Percentiles rank a stretch among this genome's conserved stretches.
Conservation (phyloP, 176 grass and related monocot genomes). For the Calamus simplicifolius region DNA sequence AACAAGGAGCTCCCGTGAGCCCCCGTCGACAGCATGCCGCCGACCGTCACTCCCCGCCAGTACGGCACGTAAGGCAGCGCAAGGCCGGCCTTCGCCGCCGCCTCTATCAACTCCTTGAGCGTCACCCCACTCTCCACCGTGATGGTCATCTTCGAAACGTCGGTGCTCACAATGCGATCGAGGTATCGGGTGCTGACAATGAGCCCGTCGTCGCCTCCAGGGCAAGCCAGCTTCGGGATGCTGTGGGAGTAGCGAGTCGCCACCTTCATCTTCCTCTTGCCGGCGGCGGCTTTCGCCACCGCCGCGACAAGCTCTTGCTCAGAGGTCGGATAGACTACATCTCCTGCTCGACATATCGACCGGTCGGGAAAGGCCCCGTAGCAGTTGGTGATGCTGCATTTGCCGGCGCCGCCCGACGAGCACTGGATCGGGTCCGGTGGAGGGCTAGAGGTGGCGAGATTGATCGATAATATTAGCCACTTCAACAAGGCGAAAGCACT, state of each 20-base stretch:
- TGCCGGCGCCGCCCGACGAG: conserved; percentile 18
- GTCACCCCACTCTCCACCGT: conserved; percentile 53
- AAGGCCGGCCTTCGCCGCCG: conserved; percentile 22
- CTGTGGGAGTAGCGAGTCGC: conserved; percentile 54
- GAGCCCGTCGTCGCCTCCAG: conserved; percentile 33
- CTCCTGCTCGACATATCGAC: conserved; percentile 32
- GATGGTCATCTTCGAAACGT: conserved; percentile 3
- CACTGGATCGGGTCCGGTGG: conserved; percentile 45
- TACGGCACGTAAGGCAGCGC: conserved; percentile 60
- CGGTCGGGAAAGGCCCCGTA: conserved; percentile 57
- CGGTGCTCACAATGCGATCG: conserved; percentile 24
- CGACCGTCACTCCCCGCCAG: conserved; percentile 67
- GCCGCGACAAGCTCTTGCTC: conserved; percentile 50
- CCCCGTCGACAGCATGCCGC: conserved; percentile 63
- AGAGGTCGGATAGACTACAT: conserved; percentile 30
- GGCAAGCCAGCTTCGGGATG: conserved; percentile 55
- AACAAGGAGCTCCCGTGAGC: conserved; percentile 72
- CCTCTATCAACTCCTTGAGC: conserved; percentile 36
- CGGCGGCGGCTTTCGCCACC: conserved; percentile 28
- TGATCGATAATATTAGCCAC: no score
- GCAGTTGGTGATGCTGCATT: conserved; percentile 48
- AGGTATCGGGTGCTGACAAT: conserved; percentile 44
- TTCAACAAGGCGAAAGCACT: no score
- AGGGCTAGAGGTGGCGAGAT: conserved; percentile 23
- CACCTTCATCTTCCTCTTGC: conserved; percentile 47